phyloP scores from a whole-genome alignment of 352 stramenopile species.

The Phytopythium aichiense region DNA sequence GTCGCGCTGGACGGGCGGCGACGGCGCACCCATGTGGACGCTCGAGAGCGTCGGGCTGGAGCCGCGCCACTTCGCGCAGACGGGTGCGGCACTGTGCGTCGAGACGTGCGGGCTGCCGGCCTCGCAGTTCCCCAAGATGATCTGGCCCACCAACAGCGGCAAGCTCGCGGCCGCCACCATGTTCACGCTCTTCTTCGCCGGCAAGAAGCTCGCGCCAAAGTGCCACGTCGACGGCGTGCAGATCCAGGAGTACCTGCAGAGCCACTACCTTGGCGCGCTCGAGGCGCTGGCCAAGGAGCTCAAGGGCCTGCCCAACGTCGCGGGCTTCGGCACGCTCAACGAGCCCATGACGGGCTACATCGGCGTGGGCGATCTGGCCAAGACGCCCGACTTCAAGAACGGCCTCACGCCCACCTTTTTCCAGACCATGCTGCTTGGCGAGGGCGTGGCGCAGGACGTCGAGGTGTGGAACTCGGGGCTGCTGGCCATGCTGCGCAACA shows the following conservation, averaged over 20 bases:
- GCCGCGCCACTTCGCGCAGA: slow-evolving; percentile 26
- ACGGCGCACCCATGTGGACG: slow-evolving; percentile 81
- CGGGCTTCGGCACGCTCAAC: slow-evolving; percentile 59
- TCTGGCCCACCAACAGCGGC: slow-evolving; percentile 52
- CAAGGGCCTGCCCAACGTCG: slow-evolving; percentile 33
- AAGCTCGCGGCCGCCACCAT: slow-evolving; percentile 47
- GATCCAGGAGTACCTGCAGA: slow-evolving; percentile 49
- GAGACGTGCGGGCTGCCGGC: slow-evolving; percentile 13
- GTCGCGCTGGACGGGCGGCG: slow-evolving; percentile 76
- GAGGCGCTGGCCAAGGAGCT: slow-evolving; percentile 31
- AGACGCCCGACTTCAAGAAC: slow-evolving; percentile 17
- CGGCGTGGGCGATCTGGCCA: slow-evolving; percentile 17
- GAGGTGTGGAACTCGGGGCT: slow-evolving; percentile 19
- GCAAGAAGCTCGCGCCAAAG: slow-evolving; percentile 36
- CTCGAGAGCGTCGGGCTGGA: slow-evolving; percentile 66
- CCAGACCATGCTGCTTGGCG: slow-evolving; percentile 26
- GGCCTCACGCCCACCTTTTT: slow-evolving; percentile 17
- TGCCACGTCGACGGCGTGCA: slow-evolving; percentile 29
- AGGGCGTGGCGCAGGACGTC: slow-evolving; percentile 17
- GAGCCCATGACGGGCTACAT: slow-evolving; percentile 34
- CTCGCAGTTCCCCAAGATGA: slow-evolving; percentile 42
- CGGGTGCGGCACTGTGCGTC: slow-evolving; percentile 26
- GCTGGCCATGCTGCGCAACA: slow-evolving; percentile 8
- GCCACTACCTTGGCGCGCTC: slow-evolving; percentile 36
- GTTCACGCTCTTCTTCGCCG: slow-evolving; percentile 62